Evolutionary conservation across 768 basidiomycete genomes (phyloP), one percentile per base, ranked within the genome.

Genomic region (Wakefieldia striispora): DNA sequence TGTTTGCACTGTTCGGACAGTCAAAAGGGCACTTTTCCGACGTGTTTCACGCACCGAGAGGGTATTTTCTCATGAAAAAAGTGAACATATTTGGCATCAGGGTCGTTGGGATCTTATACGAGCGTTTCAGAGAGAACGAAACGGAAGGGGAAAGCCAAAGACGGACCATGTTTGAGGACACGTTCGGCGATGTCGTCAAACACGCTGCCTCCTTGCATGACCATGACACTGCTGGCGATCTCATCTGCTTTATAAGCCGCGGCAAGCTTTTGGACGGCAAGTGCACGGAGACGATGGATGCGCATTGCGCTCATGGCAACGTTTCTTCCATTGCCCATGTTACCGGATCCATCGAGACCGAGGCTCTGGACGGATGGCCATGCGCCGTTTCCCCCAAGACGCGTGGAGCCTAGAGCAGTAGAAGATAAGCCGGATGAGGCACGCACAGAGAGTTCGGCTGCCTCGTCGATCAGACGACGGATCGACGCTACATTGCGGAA

Each of bases 21-120:
- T 60, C 45, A 56, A 45, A 35, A 35, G 40, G 44, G 56, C 1
- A 53, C 49, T 29, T 17, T 16, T 51, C 36, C 29, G 40, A 20
- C 31, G 36, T 54, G 16, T 17, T 31, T n/a, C 41, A 71, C 78
- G 51, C 53, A 93, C 91, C 91, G 78, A 47, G 92, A 94, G 19
- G 92, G 92, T 56, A 95, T 95, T 71, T 92, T 94, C 63, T 95
- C 91, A 58, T 95, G 92, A 70, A 95, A 95, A 65, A 95, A 95
- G 60, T 93, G 86, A 2, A 95, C 91, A 64, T 94, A 93, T 73
- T 78, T 82, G 12, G 91, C 91, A 58, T 93, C 88, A 9, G 77
- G 57, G 56, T 93, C 86, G 54, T 76, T 72, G 0, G 89, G 88
- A 64, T 93, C 91, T 91, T 13, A 33, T 27, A 10, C 37, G 11